Conservation (phyloP, 106 monocot species). For the Dendrobium huoshanense region DNA sequence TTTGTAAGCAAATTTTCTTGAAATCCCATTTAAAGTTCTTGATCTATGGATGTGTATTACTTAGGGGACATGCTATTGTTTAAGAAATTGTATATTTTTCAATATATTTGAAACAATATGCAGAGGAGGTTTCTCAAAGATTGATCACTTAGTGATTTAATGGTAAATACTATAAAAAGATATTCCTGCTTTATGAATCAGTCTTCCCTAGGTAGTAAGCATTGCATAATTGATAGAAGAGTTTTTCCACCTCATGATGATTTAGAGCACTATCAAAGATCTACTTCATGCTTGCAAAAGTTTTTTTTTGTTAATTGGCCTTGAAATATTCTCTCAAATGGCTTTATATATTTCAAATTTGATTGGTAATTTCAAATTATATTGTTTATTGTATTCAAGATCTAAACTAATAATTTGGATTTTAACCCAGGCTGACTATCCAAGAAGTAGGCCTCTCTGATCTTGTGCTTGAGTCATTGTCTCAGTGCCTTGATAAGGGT, state of each 20-base stretch:
- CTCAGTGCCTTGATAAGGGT: conserved; percentile 50
- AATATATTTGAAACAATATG: conserved; percentile 5
- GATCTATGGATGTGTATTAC: background rate
- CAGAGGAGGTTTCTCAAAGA: background rate
- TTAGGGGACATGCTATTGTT: background rate
- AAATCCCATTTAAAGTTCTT: background rate
- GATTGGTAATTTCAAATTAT: background rate
- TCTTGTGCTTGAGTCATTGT: conserved; percentile 44
- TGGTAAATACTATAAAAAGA: background rate
- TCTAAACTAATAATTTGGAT: conserved; percentile 2
- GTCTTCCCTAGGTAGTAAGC: background rate
- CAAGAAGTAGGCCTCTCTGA: conserved; percentile 71
- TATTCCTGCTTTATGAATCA: background rate
- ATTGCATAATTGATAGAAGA: background rate
- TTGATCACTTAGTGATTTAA: background rate
- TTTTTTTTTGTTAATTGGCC: background rate
- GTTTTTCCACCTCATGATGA: background rate
- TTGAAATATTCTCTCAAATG: background rate
- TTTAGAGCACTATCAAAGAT: background rate
- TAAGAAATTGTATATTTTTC: background rate
- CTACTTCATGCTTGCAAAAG: background rate
- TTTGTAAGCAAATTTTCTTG: background rate
- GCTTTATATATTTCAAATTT: background rate
- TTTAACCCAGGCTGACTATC: conserved; percentile 57
- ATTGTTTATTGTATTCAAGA: background rate